Percentiles rank a stretch among this genome's conserved stretches.
These are phyloP conservation scores for Phytopythium litorale DNA, from an alignment of 352 stramenopile genomes.

Conservation along the genomic window DNA sequence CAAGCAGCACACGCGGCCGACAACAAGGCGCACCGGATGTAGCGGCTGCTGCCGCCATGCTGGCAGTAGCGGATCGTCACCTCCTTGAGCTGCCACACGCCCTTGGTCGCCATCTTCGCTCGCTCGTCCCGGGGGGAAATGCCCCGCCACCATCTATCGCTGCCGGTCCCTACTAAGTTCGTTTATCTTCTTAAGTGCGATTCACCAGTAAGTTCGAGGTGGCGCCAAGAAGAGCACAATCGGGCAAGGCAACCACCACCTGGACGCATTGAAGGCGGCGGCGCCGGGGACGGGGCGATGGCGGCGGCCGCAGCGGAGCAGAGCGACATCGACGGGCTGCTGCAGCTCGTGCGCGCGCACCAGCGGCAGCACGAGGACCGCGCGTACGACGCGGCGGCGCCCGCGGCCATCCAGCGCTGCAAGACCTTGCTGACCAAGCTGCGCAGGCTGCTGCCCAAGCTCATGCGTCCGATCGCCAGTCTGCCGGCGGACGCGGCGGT, in stretches of 20 bases:
- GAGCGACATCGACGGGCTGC: constrained; percentile 46
- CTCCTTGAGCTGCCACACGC: constrained; percentile 77
- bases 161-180: constrained; percentile 2
- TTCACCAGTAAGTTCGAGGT: not conserved
- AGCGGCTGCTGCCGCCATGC: constrained; percentile 71
- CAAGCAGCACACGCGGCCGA: not conserved
- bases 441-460: constrained; percentile 60
- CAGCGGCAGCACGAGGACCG: constrained; percentile 42
- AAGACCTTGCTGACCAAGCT: constrained; percentile 70
- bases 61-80: constrained; percentile 83
- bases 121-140: not conserved
- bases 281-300: not conserved
- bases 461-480: constrained; percentile 48
- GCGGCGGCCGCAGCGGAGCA: constrained; percentile 26
- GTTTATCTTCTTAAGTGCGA: not conserved
- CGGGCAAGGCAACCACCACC: not conserved
- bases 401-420: constrained; percentile 41
- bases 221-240: not conserved
- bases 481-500: constrained; percentile 26
- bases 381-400: constrained; percentile 28
- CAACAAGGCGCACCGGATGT: constrained; percentile 37
- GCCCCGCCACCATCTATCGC: constrained; percentile 4
- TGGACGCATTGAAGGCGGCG: constrained; percentile 4
- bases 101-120: constrained; percentile 61
- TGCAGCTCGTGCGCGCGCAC: constrained; percentile 40